Evolutionary conservation across 176 grass and related monocot species (phyloP).

Genomic region (Ensete glaucum): DNA sequence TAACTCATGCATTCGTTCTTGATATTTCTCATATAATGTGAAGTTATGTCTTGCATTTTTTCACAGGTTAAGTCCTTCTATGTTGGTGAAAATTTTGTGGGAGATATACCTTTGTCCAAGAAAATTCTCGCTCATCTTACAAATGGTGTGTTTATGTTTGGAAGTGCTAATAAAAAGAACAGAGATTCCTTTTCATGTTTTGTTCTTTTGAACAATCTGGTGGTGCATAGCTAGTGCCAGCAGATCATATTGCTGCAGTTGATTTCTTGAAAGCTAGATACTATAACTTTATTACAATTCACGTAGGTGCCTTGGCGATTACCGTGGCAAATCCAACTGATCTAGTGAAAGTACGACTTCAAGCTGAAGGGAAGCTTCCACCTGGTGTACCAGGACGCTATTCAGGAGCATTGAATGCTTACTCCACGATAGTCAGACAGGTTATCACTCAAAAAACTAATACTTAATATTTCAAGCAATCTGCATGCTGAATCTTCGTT

Average conservation of each 20-base stretch:
- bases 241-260: too few relatives aligned
- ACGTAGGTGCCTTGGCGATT: constrained; percentile 65
- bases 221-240: constrained; percentile 1
- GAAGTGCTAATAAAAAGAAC: too few relatives aligned
- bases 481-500: constrained; percentile 16
- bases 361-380: constrained; percentile 72
- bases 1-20: background rate
- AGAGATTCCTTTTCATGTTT: background rate
- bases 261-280: background rate
- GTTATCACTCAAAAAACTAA: constrained; percentile 27
- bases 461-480: background rate
- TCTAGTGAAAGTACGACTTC: constrained; percentile 89
- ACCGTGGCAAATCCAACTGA: constrained; percentile 81
- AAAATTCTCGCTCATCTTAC: constrained; percentile 75
- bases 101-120: constrained; percentile 37
- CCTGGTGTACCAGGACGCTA: constrained; percentile 56
- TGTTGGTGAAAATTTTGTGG: constrained; percentile 30
- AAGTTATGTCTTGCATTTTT: background rate
- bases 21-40: background rate
- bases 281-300: constrained; percentile 1
- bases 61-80: constrained; percentile 57
- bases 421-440: constrained; percentile 77
- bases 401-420: constrained; percentile 90
- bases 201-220: too few relatives aligned
- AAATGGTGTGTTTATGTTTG: constrained; percentile 36